Evolutionary conservation across 1,284 basidiomycete genomes (phyloP).

Genomic region (Ganoderma boninense): DNA sequence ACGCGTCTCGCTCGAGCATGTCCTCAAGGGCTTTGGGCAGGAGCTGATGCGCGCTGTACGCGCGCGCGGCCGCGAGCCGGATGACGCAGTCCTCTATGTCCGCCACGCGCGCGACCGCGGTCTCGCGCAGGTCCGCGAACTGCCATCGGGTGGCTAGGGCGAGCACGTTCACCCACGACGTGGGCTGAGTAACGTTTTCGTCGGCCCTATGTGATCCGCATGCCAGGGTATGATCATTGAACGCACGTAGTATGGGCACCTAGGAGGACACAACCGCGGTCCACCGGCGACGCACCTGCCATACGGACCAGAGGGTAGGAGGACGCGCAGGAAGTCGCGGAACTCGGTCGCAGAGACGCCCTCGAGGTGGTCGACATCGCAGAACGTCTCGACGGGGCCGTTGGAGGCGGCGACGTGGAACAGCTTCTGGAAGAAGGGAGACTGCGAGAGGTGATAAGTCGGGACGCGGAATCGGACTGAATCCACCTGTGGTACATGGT

Average conservation of each 20-base stretch:
- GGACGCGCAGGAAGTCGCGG: constrained; percentile 1
- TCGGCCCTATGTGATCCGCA: not conserved
- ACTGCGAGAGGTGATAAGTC: not conserved
- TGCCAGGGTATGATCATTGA: not conserved
- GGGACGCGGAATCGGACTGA: constrained; percentile 8
- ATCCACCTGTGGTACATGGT: not conserved
- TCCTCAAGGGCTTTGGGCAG: constrained; percentile 5
- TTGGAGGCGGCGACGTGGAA: not conserved
- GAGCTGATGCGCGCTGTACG: not conserved
- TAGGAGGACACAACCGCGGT: not conserved
- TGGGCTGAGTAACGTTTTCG: not conserved
- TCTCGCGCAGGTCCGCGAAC: not conserved
- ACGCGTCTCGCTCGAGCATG: not conserved
- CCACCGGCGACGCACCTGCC: not conserved
- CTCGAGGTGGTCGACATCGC: not conserved
- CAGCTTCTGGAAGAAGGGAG: constrained; percentile 6
- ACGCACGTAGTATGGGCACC: too few relatives aligned
- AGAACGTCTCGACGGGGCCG: not conserved
- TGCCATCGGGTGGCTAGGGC: constrained; percentile 4
- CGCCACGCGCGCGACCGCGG: not conserved
- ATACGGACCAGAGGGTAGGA: not conserved
- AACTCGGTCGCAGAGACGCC: constrained; percentile 7
- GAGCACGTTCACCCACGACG: too few relatives aligned
- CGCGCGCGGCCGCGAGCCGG: constrained; percentile 4
- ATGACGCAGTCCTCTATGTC: constrained; percentile 1